phyloP scores from a whole-genome alignment of 169 alveolate species.

The Plasmodium vinckei region DNA sequence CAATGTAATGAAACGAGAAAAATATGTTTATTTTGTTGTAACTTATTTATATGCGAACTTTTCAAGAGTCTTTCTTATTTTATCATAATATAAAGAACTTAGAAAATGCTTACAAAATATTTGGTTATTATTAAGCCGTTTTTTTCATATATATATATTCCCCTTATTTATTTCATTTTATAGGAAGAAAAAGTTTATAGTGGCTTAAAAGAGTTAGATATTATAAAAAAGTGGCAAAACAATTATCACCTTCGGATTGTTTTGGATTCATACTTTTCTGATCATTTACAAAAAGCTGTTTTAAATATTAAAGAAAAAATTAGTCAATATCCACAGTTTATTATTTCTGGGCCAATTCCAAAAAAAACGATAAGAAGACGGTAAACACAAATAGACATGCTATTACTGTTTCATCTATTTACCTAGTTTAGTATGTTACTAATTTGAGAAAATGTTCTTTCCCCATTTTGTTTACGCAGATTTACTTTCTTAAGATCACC shows the following conservation, averaged over 20 bases:
- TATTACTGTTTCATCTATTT: not conserved
- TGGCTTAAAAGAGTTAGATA: constrained; percentile 44
- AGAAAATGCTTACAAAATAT: no score
- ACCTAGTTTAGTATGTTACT: not conserved
- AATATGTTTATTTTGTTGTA: not conserved
- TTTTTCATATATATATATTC: constrained; percentile 3
- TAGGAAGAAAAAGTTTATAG: constrained; percentile 46
- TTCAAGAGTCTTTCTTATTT: no score
- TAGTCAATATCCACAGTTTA: constrained; percentile 59
- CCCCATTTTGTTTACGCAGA: not conserved
- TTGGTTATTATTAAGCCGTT: not conserved
- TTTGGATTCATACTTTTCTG: constrained; percentile 66
- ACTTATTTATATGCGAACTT: not conserved
- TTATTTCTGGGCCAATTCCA: constrained; percentile 64
- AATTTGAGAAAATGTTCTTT: not conserved
- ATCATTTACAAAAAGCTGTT: constrained; percentile 70
- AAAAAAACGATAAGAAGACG: constrained; percentile 64
- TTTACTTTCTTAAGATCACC: constrained; percentile 71
- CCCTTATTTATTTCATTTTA: not conserved
- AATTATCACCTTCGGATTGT: constrained; percentile 58
- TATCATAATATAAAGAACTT: no score
- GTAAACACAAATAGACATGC: not conserved
- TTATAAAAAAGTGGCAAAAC: constrained; percentile 65
- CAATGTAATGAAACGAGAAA: constrained; percentile 40
- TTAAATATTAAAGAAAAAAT: constrained; percentile 52